Evolutionary conservation across 176 grass and related monocot genomes (phyloP), one percentile per base, ranked within the genome.

Genomic region (Tuctoria greenei): DNA sequence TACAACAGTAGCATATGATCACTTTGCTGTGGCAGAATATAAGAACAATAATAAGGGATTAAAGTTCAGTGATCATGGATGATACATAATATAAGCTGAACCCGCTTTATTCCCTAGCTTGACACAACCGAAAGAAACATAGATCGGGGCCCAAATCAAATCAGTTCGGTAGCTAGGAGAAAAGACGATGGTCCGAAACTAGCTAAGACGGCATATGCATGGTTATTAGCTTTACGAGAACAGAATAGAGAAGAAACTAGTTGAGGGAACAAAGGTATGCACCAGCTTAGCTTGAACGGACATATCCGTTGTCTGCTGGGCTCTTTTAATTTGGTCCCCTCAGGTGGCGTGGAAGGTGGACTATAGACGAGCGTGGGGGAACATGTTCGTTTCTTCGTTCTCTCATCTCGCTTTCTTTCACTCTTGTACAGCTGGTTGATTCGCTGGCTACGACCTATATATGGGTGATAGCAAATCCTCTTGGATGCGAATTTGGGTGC

Each of bases 241-340:
- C 31, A 31, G 3, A 31, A 31, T 1, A 31, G 3, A 31, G 16
- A n/a, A 26, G 17, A 20, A 47, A 16, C 13, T 20, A 49, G 61
- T 31, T 21, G 61, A 67, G 43, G 52, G 75, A 28, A 41, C 40
- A 50, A 61, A 34, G 31, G 23, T 20, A 7, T 50, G 2, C 18
- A 42, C 34, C 18, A 14, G 76, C 10, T 68, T 67, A 25, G 39
- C 62, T 61, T 74, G 57, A 14, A 64, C 72, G 28, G 3, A 4
- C 16, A 50, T 73, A 50, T 18, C 41, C 54, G 10, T 14, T 62
- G 77, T 44, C 38, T n/a, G n/a, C n/a, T n/a, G n/a, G n/a, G n/a
- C n/a, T n/a, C n/a, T n/a, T n/a, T n/a, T n/a, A n/a, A n/a, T n/a
- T 77, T 52, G 64, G 71, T 76, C 77, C 84, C 71, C 56, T 45